A percentile compares a stretch with the other conserved stretches of the same genome.
Conservation (phyloP, 768 basidiomycete genomes). For the Russula sp. region DNA sequence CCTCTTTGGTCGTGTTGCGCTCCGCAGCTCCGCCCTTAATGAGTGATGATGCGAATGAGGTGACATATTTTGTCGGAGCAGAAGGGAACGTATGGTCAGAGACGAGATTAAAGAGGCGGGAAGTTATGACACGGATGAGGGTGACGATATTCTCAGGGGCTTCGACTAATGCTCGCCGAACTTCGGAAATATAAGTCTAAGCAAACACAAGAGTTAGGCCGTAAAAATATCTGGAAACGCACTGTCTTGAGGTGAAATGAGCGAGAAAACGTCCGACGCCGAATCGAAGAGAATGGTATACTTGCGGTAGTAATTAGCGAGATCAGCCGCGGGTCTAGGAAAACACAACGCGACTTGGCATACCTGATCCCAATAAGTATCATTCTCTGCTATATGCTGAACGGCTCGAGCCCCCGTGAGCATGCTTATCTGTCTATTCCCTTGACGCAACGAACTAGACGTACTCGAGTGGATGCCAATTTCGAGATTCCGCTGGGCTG, state of each 20-base stretch:
- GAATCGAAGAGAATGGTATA: conserved; percentile 86
- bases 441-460: conserved; percentile 34
- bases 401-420: conserved; percentile 13
- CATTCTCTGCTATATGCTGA: conserved; percentile 70
- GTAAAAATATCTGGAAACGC: background rate
- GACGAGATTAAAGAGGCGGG: conserved; percentile 69
- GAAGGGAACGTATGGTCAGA: conserved; percentile 80
- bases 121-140: conserved; percentile 66
- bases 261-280: conserved; percentile 85
- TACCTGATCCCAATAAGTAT: conserved; percentile 91
- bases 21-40: conserved; percentile 57
- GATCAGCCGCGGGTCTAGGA: background rate
- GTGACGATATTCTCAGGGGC: conserved; percentile 87
- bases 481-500: conserved; percentile 78
- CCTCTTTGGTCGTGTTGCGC: conserved; percentile 77
- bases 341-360: conserved; percentile 28
- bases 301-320: conserved; percentile 39
- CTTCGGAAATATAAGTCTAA: conserved; percentile 40
- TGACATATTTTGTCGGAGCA: conserved; percentile 50
- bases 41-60: conserved; percentile 66
- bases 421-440: conserved; percentile 2
- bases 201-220: background rate
- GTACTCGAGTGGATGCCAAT: conserved; percentile 66
- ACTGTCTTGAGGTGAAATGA: conserved; percentile 36
- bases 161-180: conserved; percentile 75